These are phyloP conservation scores for Rubia yunnanensis DNA, from an alignment of 257 asterid genomes.

Conservation along the genomic window DNA sequence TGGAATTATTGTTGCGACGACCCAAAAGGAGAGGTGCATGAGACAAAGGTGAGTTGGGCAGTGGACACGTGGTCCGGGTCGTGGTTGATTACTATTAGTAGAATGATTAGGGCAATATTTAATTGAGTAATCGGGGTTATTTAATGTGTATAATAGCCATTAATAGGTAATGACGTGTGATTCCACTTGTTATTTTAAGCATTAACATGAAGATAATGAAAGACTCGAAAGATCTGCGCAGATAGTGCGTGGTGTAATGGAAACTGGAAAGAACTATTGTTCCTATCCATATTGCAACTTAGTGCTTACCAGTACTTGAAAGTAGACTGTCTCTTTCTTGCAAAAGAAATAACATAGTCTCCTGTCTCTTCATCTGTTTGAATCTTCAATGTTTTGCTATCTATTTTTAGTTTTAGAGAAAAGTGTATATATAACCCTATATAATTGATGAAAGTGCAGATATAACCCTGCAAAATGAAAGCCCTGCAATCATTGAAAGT, in stretches of 20 bases:
- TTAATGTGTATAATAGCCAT: slow-evolving; percentile 30
- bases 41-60: slow-evolving; percentile 25
- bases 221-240: slow-evolving; percentile 18
- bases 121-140: slow-evolving; percentile 13
- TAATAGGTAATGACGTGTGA: slow-evolving; percentile 64
- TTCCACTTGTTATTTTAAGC: slow-evolving; percentile 23
- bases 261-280: not conserved
- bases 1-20: not conserved
- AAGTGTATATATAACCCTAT: too few species aligned
- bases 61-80: slow-evolving; percentile 38
- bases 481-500: too few species aligned
- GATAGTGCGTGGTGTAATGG: not conserved
- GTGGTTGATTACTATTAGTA: slow-evolving; percentile 11
- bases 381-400: not conserved
- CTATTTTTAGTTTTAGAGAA: too few species aligned
- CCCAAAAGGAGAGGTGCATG: not conserved
- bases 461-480: too few species aligned
- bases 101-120: slow-evolving; percentile 23
- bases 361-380: not conserved
- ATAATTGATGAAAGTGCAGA: too few species aligned
- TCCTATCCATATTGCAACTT: not conserved
- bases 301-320: not conserved
- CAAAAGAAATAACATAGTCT: not conserved
- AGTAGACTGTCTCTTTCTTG: not conserved
- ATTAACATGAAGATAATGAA: slow-evolving; percentile 11